phyloP scores from a whole-genome alignment of 2,329 filamentous ascomycete genomes.

The Fusarium ambrosium region DNA sequence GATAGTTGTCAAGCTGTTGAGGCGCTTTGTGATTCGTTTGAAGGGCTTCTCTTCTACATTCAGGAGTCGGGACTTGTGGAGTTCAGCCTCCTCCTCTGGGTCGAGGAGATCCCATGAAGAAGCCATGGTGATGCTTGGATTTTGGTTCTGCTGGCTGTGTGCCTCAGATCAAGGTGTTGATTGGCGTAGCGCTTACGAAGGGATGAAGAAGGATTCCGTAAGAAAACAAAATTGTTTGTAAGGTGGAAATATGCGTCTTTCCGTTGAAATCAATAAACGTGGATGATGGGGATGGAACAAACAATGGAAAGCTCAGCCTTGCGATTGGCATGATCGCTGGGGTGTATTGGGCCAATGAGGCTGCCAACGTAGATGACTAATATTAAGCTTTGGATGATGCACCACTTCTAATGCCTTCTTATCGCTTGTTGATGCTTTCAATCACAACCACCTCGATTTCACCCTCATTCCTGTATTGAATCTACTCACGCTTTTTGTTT shows the following conservation, averaged over 20 bases:
- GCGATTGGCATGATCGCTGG: conserved; percentile 21
- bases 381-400: conserved; percentile 32
- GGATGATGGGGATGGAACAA: background rate
- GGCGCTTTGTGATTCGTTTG: conserved; percentile 86
- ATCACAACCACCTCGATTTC: conserved; percentile 13
- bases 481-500: background rate
- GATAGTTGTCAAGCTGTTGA: conserved; percentile 77
- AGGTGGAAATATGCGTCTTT: background rate
- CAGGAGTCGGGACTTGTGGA: conserved; percentile 89
- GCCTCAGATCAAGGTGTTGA: background rate
- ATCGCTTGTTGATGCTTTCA: conserved; percentile 11
- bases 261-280: background rate
- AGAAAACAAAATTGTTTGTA: background rate
- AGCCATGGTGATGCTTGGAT: conserved; percentile 48
- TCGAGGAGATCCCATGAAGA: conserved; percentile 76
- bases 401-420: conserved; percentile 18
- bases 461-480: background rate
- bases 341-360: conserved; percentile 35
- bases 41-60: conserved; percentile 94
- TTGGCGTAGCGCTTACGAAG: background rate
- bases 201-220: background rate
- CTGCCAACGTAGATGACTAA: conserved; percentile 40
- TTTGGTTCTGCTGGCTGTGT: background rate
- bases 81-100: conserved; percentile 82
- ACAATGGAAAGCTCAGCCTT: conserved; percentile 41